These are phyloP conservation scores for Wickerhamiella alocasiicola DNA, from an alignment of 805 yeast genomes.

Conservation along the genomic window DNA sequence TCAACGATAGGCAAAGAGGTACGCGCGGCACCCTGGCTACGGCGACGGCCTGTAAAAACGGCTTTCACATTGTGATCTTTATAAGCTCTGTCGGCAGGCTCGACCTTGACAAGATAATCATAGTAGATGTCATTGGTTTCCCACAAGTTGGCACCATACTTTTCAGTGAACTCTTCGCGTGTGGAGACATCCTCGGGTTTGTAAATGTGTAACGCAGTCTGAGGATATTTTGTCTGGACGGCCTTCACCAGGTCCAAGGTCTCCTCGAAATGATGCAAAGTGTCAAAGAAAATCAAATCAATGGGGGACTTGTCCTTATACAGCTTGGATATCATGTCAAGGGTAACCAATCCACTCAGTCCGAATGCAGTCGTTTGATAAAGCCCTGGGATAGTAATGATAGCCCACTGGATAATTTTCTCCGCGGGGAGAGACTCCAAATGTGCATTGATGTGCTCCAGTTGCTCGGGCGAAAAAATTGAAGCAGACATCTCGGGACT, in stretches of 20 bases:
- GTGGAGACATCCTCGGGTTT: constrained; percentile 46
- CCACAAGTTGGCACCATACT: constrained; percentile 74
- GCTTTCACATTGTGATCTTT: constrained; percentile 59
- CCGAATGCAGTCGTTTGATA: constrained; percentile 95
- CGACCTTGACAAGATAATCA: constrained; percentile 82
- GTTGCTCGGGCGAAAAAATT: constrained; percentile 32
- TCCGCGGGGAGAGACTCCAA: constrained; percentile 49
- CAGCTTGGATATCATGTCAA: constrained; percentile 63
- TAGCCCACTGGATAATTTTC: constrained; percentile 71
- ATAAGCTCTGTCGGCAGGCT: constrained; percentile 82
- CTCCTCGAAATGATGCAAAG: constrained; percentile 91
- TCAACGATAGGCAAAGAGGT: constrained; percentile 62
- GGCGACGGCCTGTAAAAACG: constrained; percentile 83
- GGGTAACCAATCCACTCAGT: constrained; percentile 75
- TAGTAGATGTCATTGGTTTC: constrained; percentile 66
- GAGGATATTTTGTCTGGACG: constrained; percentile 45
- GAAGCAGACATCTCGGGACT: no score
- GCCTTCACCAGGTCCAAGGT: constrained; percentile 60
- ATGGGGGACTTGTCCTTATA: constrained; percentile 32
- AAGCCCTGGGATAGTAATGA: constrained; percentile 66
- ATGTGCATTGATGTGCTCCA: constrained; percentile 52
- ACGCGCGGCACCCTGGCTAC: constrained; percentile 81
- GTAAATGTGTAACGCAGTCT: constrained; percentile 46
- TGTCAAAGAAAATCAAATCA: constrained; percentile 77
- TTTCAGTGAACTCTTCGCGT: constrained; percentile 49